Evolutionary conservation across 1,139 yeast genomes (phyloP), one percentile per base, ranked within the genome.

Genomic region (Arxiozyma bovina): DNA sequence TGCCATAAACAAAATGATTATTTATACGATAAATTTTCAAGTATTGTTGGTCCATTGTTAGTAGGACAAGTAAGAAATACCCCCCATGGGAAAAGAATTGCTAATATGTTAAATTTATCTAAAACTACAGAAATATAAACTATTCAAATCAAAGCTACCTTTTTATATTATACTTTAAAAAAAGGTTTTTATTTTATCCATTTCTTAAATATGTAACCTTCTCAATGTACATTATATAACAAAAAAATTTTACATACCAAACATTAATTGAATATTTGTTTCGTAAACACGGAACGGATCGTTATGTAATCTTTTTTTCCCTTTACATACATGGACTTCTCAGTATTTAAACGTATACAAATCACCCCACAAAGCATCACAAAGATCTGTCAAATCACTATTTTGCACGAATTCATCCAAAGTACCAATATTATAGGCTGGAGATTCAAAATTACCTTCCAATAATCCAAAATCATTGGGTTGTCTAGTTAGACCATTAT

Each of bases 31-130:
- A 74, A 73, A 56, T 73, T 86, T 55, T 78, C 85, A 41, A 76
- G 72, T 34, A 72, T 80, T 40, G 77, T 86, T 61, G 80, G 77
- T 61, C 93, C 93, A 17, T 77, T 81, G 58, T 73, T 86, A 60
- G 81, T 67, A 17, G 71, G 68, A 3, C 68, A 68, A 18, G 61
- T 69, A 75, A 83, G 89, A 69, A 86, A 87, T 63, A 89, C 97
- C 23, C 97, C 98, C 4, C 96, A 91, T 70, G 98, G 98, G 22
- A 80, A 96, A 68, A 80, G 97, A 67, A 90, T 93, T 60, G 73
- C 80, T 45, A 48, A 55, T 38, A 57, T 57, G 58, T 44, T 57
- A 41, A 53, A 55, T 23, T 42, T 55, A 23, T 53, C 52, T 17
- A 38, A 46, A 34, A 21, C 49, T 8, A 22, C 49, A 4, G 30